These are phyloP conservation scores for Moesziomyces globuligerus DNA, from an alignment of 1,284 basidiomycete genomes.

Conservation along the genomic window DNA sequence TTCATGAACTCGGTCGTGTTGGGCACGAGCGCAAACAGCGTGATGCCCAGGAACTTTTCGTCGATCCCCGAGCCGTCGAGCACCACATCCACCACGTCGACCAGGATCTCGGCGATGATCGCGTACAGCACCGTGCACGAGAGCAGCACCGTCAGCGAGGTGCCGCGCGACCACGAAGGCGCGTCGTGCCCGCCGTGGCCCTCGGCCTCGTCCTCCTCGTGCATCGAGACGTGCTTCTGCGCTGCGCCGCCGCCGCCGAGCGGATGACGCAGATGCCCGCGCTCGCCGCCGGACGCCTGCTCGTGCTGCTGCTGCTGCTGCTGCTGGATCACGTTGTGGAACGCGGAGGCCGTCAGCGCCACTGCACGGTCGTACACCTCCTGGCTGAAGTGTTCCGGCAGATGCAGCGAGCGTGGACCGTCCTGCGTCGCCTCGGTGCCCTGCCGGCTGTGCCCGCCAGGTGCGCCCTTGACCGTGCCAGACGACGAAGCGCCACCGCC, in stretches of 20 bases:
- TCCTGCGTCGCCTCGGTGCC: constrained; percentile 31
- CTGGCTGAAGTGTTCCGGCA: constrained; percentile 54
- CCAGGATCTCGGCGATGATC: constrained; percentile 91
- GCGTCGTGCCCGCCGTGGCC: constrained; percentile 90
- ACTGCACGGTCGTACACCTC: constrained; percentile 61
- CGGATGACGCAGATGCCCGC: constrained; percentile 30
- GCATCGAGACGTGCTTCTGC: constrained; percentile 50
- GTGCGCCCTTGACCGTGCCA: constrained; percentile 24
- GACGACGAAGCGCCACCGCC: constrained; percentile 15
- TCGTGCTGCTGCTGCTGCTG: constrained; percentile 25
- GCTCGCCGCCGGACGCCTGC: constrained; percentile 12
- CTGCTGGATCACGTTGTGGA: constrained; percentile 54
- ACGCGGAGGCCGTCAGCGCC: constrained; percentile 56
- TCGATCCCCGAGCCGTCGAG: constrained; percentile 92
- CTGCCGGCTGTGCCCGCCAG: constrained; percentile 13
- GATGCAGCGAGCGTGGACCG: constrained; percentile 33
- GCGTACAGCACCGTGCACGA: constrained; percentile 92
- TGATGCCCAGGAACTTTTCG: constrained; percentile 97
- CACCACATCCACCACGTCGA: constrained; percentile 95
- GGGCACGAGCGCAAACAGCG: constrained; percentile 94
- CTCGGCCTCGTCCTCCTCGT: constrained; percentile 66
- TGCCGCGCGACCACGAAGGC: constrained; percentile 73
- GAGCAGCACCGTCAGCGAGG: constrained; percentile 60
- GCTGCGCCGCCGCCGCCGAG: constrained; percentile 13
- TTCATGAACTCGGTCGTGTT: constrained; percentile 99